Evolutionary conservation across 2,329 filamentous ascomycete species (phyloP).

Genomic region (Arthroderma sp.): DNA sequence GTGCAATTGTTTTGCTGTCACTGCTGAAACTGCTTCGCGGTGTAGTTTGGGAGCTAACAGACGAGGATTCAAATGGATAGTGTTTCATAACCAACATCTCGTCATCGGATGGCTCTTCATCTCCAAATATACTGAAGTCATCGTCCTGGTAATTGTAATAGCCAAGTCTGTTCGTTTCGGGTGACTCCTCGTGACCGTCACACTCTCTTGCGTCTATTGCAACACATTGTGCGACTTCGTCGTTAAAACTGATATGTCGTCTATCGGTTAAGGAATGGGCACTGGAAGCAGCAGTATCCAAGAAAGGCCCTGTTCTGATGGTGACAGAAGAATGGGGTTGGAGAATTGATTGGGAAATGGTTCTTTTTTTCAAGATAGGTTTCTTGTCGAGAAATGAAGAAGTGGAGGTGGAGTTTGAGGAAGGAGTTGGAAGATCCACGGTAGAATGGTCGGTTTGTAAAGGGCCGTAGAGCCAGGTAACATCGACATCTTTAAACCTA

Average conservation of each 20-base stretch:
- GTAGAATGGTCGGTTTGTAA: constrained; percentile 51
- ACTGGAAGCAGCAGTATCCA: constrained; percentile 57
- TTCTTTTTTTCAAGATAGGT: constrained; percentile 90
- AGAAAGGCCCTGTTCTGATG: constrained; percentile 27
- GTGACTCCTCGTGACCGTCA: constrained; percentile 23
- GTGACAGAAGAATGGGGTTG: constrained; percentile 80
- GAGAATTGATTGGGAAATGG: constrained; percentile 89
- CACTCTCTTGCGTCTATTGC: constrained; percentile 65
- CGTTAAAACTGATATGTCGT: constrained; percentile 91
- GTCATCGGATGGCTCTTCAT: constrained; percentile 57
- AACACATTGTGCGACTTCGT: constrained; percentile 91
- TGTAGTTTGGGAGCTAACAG: constrained; percentile 38
- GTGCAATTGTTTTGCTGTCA: constrained; percentile 77
- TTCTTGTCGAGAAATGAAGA: constrained; percentile 50
- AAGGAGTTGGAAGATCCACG: constrained; percentile 49
- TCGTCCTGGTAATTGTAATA: constrained; percentile 19
- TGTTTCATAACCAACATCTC: constrained; percentile 72
- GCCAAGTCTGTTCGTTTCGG: constrained; percentile 18
- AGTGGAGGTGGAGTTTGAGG: not conserved
- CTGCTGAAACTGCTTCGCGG: constrained; percentile 43
- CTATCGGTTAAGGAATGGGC: constrained; percentile 49
- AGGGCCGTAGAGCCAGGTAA: constrained; percentile 94
- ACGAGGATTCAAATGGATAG: constrained; percentile 35
- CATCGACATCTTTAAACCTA: constrained; percentile 93
- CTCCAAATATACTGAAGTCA: constrained; percentile 35